These are phyloP conservation scores for Cladosporium halotolerans DNA, from an alignment of 2,329 filamentous ascomycete genomes.

Conservation along the genomic window DNA sequence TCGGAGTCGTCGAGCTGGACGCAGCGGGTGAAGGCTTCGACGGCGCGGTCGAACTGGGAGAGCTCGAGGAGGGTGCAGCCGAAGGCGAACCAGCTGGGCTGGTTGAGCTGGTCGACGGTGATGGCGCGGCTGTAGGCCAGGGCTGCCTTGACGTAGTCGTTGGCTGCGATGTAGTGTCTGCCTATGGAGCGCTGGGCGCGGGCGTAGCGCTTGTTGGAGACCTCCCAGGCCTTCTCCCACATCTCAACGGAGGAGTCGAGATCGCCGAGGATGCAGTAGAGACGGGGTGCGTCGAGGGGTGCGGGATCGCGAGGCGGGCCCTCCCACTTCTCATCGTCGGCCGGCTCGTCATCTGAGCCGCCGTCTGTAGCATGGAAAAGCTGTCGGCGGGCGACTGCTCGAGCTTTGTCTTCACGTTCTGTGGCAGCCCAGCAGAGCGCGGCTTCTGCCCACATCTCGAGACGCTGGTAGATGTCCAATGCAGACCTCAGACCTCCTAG, in stretches of 20 bases:
- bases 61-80: constrained; percentile 82
- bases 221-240: constrained; percentile 82
- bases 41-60: constrained; percentile 68
- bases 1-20: constrained; percentile 84
- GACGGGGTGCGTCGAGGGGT: constrained; percentile 73
- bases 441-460: constrained; percentile 91
- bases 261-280: constrained; percentile 92
- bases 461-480: constrained; percentile 88
- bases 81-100: constrained; percentile 80
- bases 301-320: constrained; percentile 65
- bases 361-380: constrained; percentile 62
- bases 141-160: constrained; percentile 62
- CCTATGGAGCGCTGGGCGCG: constrained; percentile 84
- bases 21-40: constrained; percentile 74
- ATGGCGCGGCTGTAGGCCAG: constrained; percentile 75
- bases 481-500: constrained; percentile 84
- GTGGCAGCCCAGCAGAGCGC: constrained; percentile 79
- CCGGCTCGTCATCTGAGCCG: constrained; percentile 32
- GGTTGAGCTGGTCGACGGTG: constrained; percentile 70
- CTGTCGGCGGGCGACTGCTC: constrained; percentile 67
- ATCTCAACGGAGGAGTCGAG: constrained; percentile 67
- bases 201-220: constrained; percentile 74
- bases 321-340: constrained; percentile 46
- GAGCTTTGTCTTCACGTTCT: constrained; percentile 76
- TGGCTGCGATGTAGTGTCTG: constrained; percentile 63